Percentiles rank a stretch among this genome's conserved stretches.
phyloP scores from a whole-genome alignment of 2,329 filamentous ascomycete genomes.

The Pseudogymnoascus sp. region DNA sequence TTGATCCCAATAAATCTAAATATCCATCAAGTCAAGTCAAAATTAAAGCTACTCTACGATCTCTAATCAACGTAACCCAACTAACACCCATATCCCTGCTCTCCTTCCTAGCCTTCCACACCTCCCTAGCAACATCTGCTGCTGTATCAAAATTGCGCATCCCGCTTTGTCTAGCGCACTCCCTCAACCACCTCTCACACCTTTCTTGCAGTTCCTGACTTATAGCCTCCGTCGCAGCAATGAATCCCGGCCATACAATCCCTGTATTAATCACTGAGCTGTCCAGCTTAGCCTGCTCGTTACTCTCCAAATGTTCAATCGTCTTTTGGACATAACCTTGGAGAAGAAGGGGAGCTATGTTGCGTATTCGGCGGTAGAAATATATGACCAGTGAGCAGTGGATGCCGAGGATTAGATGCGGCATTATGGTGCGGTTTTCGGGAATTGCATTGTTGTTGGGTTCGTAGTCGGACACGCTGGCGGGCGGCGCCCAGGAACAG shows the following conservation, averaged over 20 bases:
- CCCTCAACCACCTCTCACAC: not conserved
- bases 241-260: constrained; percentile 8
- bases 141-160: not conserved
- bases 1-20: too few species aligned
- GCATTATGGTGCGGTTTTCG: not conserved
- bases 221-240: not conserved
- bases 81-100: too few species aligned
- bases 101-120: not conserved
- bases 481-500: too few species aligned
- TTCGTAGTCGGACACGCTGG: too few species aligned
- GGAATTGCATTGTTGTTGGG: too few species aligned
- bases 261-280: not conserved
- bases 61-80: too few species aligned
- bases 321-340: not conserved
- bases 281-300: not conserved
- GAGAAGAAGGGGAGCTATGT: not conserved
- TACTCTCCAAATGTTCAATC: not conserved
- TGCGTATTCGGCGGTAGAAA: not conserved
- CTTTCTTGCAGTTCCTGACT: not conserved
- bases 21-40: too few species aligned
- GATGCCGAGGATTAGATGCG: not conserved
- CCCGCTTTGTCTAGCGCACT: not conserved
- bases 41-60: too few species aligned
- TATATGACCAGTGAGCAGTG: not conserved
- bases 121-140: not conserved